phyloP scores from a whole-genome alignment of 2,329 filamentous ascomycete species.

The Penicillium sp. region DNA sequence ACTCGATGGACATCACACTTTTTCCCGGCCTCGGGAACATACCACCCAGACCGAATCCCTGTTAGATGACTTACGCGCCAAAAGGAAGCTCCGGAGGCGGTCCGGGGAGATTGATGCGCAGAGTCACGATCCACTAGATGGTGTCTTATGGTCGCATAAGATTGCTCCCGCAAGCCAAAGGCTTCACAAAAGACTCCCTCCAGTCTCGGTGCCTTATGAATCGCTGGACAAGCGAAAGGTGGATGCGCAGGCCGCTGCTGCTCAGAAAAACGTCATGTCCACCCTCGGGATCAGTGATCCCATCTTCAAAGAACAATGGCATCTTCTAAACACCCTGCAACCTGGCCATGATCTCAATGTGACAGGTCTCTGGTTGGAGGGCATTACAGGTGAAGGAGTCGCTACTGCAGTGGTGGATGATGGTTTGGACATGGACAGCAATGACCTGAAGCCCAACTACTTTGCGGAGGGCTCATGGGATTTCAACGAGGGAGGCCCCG shows the following conservation, averaged over 20 bases:
- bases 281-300: conserved; percentile 80
- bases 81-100: conserved; percentile 63
- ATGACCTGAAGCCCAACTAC: conserved; percentile 90
- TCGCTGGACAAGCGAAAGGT: conserved; percentile 44
- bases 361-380: conserved; percentile 87
- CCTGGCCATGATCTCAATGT: conserved; percentile 92
- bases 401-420: conserved; percentile 96
- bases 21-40: conserved; percentile 65
- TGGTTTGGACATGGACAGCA: conserved; percentile 92
- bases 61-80: conserved; percentile 55
- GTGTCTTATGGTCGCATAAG: conserved; percentile 78
- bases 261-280: conserved; percentile 63
- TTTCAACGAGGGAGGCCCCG: conserved; percentile 81
- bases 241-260: conserved; percentile 53
- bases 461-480: conserved; percentile 91
- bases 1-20: conserved; percentile 80
- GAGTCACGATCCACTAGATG: conserved; percentile 63
- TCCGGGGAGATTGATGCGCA: conserved; percentile 18
- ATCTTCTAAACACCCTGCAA: conserved; percentile 81
- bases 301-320: conserved; percentile 94
- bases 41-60: conserved; percentile 58
- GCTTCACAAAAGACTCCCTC: conserved; percentile 60
- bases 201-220: conserved; percentile 36
- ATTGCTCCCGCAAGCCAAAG: conserved; percentile 62
- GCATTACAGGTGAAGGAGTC: conserved; percentile 83